Conservation (phyloP, 495 filamentous ascomycete genomes). For the Aspergillus cavernicola region DNA sequence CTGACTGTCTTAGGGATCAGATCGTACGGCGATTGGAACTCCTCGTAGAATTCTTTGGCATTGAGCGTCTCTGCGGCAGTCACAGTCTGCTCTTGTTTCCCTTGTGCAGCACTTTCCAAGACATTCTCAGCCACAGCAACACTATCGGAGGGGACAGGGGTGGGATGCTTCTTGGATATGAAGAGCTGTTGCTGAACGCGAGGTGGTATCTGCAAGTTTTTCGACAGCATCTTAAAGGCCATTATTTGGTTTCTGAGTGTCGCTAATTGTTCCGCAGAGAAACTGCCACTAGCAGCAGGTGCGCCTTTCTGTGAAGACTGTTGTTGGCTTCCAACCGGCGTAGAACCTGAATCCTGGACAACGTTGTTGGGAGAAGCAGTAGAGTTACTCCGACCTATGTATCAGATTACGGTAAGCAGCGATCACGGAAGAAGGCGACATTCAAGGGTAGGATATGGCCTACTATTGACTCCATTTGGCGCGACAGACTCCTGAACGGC, state of each 20-base stretch:
- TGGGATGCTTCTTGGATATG: slow-evolving; percentile 62
- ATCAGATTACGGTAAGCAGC: slow-evolving; percentile 3
- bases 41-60: slow-evolving; percentile 51
- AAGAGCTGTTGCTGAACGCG: slow-evolving; percentile 73
- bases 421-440: neutral
- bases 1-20: slow-evolving; percentile 57
- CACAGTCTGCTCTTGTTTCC: slow-evolving; percentile 30
- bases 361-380: slow-evolving; percentile 42
- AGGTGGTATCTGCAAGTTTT: slow-evolving; percentile 73
- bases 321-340: slow-evolving; percentile 27
- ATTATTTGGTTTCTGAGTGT: slow-evolving; percentile 72
- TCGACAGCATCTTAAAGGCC: slow-evolving; percentile 77
- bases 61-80: slow-evolving; percentile 29
- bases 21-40: slow-evolving; percentile 63
- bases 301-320: slow-evolving; percentile 30
- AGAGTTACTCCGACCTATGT: slow-evolving; percentile 38
- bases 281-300: slow-evolving; percentile 47
- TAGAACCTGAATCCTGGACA: slow-evolving; percentile 22
- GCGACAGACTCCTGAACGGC: slow-evolving; percentile 24
- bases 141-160: slow-evolving; percentile 54
- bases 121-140: slow-evolving; percentile 50
- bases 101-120: slow-evolving; percentile 46
- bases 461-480: slow-evolving; percentile 53
- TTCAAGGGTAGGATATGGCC: slow-evolving; percentile 2
- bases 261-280: slow-evolving; percentile 66